Base-by-base conservation (phyloP, 2,329 filamentous ascomycete genomes). In the Phaeoacremonium minimum region DNA sequence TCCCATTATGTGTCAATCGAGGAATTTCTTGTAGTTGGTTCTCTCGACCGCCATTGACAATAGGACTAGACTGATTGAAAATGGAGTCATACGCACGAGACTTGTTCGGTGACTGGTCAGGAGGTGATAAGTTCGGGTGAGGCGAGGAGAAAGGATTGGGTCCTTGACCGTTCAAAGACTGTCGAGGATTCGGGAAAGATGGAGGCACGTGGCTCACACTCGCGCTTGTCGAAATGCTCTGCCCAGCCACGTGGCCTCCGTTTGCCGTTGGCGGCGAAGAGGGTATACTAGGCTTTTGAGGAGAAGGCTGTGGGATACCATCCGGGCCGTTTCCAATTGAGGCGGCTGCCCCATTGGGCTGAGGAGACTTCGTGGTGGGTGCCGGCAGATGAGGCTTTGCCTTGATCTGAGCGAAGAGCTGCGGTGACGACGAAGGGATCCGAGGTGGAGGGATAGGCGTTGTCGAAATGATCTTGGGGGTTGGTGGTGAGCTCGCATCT, bases 71-170 rank as follows among this genome's bases (percentile, higher is more conserved):
- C 19, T 54, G 51, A 19, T 58, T 55, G 40, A 57, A 58, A 28
- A 63, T 56, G 28, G 58, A 58, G 29, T 57, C 58, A 41, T 65
- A 66, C 16, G 58, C 58, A 31, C 59, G 56, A 11, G 58, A 58
- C 43, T 63, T 64, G 40, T 56, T 60, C 5, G 58, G 62, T 15
- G 63, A 65, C 45, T 60, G 60, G 32, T 60, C 51, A 4, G 65
- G 64, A 15, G 64, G 64, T 3, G 58, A 61, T 16, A 69, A 48
- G 35, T 47, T 61, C 9, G 66, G 64, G 40, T 67, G 64, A 15
- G 61, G 58, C 5, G 62, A 64, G n/a, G 63, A 63, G 43, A 67
- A 69, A 4, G 64, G 58, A 32, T 69, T 60, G 40, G 47, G 47
- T 14, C 50, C 54, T 18, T 53, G 50, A 6, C 51, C 53, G 33